Percentiles rank a stretch among this genome's conserved stretches.
phyloP scores from a whole-genome alignment of 352 stramenopile genomes.

The Poterioochromonas sp. region DNA sequence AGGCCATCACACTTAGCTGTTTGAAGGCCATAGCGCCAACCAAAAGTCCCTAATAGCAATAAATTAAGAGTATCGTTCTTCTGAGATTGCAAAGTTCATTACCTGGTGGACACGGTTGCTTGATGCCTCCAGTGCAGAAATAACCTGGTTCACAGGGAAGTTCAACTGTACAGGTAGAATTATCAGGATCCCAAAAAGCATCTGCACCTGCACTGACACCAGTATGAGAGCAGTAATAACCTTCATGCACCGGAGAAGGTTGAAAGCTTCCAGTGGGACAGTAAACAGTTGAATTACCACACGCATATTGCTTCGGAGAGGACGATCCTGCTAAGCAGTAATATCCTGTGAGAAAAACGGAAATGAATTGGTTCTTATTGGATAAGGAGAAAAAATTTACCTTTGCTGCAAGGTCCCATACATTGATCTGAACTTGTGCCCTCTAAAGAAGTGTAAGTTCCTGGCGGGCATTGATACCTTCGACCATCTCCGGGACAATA shows the following conservation, averaged over 20 bases:
- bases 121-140: slow-evolving; percentile 28
- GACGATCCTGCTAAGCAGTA: slow-evolving; percentile 19
- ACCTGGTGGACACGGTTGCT: slow-evolving; percentile 36
- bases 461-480: slow-evolving; percentile 52
- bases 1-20: slow-evolving; percentile 51
- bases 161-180: background rate
- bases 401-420: slow-evolving; percentile 43
- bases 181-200: background rate
- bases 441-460: slow-evolving; percentile 54
- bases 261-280: background rate
- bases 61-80: too few species aligned
- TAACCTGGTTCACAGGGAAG: background rate
- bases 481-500: slow-evolving; percentile 51
- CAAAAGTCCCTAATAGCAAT: too few species aligned
- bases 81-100: too few species aligned
- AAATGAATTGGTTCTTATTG: background rate
- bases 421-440: slow-evolving; percentile 51
- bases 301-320: background rate
- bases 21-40: slow-evolving; percentile 28
- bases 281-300: slow-evolving; percentile 16
- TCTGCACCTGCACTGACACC: slow-evolving; percentile 5
- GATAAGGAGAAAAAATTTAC: background rate
- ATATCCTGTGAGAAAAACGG: background rate
- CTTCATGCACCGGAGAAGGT: background rate
- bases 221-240: background rate